Evolutionary conservation across 192 early-diverging fungal species (phyloP).

Genomic region (Dissophora globulifera): DNA sequence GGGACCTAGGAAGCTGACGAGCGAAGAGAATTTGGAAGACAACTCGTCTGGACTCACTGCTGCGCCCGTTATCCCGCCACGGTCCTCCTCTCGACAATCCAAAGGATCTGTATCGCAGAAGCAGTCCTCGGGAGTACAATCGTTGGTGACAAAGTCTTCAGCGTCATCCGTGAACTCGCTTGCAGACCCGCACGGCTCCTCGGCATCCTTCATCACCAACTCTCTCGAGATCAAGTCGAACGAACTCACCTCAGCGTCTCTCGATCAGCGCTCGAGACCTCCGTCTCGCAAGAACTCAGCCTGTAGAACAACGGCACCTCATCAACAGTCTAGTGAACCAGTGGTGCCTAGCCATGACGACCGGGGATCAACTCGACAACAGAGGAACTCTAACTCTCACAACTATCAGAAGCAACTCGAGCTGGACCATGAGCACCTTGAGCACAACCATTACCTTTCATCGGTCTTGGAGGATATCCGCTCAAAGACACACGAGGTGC

Average conservation of each 20-base stretch:
- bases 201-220: constrained; percentile 18
- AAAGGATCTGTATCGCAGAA: constrained; percentile 6
- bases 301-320: constrained; percentile 3
- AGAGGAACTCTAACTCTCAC: no score
- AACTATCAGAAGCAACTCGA: not conserved
- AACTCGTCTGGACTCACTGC: not conserved
- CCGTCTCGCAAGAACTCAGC: constrained; percentile 8
- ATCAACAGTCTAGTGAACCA: not conserved
- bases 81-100: constrained; percentile 41
- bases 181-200: constrained; percentile 23
- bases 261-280: not conserved
- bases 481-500: constrained; percentile 19
- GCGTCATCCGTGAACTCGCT: constrained; percentile 24
- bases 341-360: not conserved
- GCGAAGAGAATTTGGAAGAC: constrained; percentile 27
- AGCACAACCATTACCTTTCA: constrained; percentile 7
- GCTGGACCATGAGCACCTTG: constrained; percentile 11
- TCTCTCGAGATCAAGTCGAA: constrained; percentile 5
- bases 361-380: not conserved
- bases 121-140: constrained; percentile 6
- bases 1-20: constrained; percentile 35
- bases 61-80: constrained; percentile 24
- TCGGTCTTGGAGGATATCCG: constrained; percentile 46
- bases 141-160: constrained; percentile 33
- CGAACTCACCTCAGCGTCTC: not conserved